Evolutionary conservation across 2,329 filamentous ascomycete genomes (phyloP), one percentile per base, ranked within the genome.

Genomic region (Dichotomopilus funicola): DNA sequence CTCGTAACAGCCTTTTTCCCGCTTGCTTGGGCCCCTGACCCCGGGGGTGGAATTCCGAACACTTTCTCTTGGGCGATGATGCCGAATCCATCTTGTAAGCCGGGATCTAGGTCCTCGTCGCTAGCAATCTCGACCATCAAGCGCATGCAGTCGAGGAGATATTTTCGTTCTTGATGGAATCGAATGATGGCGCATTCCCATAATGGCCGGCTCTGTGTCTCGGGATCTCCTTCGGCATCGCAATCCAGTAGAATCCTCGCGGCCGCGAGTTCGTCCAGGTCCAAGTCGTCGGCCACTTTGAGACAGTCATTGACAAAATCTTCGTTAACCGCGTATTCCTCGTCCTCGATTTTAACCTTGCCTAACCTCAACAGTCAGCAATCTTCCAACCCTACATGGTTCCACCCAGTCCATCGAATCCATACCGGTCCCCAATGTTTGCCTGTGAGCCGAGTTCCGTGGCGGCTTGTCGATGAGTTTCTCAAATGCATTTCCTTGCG

Each of bases 231-330:
- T 67, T 89, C 81, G 13, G 88, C 79, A 66, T 88, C 80, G 19
- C 88, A 85, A 54, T 86, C 84, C 51, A 95, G 75, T 55, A 95
- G 82, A 49, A 94, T 80, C 62, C 81, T 79, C 8, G 90, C 88
- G 13, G 92, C 87, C 64, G 94, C 83, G 55, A 95, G 69, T 71
- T 99, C 95, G 72, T 99, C 91, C 51, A 99, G 78, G 65, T 96
- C 86, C 59, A 96, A 78, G 63, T 90, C 89, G 70, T 97, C 91
- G 54, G 92, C 88, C 40, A 99, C 78, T 64, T 89, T 82, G 36
- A 95, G 77, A 31, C 85, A 82, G 63, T 87, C 84, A 70, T 96
- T 87, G 67, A 92, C 85, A 71, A 99, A 97, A 59, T 90, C 85
- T 54, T 88, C 81, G 71, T 95, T 96, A 73, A 99, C 77, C 27